These are phyloP conservation scores for Verticillium isaacii DNA, from an alignment of 2,329 filamentous ascomycete genomes.

Conservation along the genomic window DNA sequence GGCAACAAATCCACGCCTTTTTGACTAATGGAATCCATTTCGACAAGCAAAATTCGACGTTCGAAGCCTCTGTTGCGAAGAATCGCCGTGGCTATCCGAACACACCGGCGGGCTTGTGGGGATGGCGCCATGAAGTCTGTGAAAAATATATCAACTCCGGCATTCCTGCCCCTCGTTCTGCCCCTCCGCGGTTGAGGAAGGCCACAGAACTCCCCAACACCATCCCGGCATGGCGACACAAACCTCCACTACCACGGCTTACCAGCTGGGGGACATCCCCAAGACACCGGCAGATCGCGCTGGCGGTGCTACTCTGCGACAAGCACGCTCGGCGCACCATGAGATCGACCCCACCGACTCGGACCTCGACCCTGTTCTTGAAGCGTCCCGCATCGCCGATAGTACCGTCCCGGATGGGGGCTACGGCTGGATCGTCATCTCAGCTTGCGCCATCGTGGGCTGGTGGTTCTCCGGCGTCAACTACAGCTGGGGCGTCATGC, in stretches of 20 bases:
- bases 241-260: not conserved
- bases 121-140: not conserved
- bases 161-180: not conserved
- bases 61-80: not conserved
- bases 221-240: not conserved
- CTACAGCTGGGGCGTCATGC: slow-evolving; percentile 51
- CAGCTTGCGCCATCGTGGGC: slow-evolving; percentile 41
- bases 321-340: not conserved
- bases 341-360: not conserved
- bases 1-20: not conserved
- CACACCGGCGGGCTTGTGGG: not conserved
- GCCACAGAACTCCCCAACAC: not conserved
- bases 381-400: slow-evolving; percentile 39
- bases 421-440: slow-evolving; percentile 52
- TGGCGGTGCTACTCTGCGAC: not conserved
- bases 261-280: not conserved
- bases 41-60: not conserved
- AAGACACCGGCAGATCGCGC: not conserved
- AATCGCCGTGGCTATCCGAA: not conserved
- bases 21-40: not conserved
- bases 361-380: slow-evolving; percentile 21
- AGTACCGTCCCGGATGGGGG: slow-evolving; percentile 46
- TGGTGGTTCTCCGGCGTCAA: slow-evolving; percentile 54
- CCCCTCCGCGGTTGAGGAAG: not conserved
- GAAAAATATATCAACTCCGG: not conserved